Percentiles rank a stretch among this genome's conserved stretches.
phyloP scores from a whole-genome alignment of 2,329 filamentous ascomycete species.

The Triangularia setosa region DNA sequence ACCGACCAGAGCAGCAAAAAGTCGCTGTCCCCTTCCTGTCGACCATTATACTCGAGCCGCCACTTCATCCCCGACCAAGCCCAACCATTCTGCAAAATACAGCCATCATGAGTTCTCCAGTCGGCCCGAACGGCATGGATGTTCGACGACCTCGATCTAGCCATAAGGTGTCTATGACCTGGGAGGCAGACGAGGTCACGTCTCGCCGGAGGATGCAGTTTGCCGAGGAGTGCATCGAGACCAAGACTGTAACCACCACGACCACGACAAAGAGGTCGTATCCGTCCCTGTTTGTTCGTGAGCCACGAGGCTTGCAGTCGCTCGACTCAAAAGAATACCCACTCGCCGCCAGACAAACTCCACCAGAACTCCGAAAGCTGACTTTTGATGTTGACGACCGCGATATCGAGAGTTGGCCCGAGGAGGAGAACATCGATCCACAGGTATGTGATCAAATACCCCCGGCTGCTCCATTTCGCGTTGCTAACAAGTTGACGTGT shows the following conservation, averaged over 20 bases:
- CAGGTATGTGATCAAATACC: slow-evolving; percentile 15
- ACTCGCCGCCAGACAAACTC: slow-evolving; percentile 76
- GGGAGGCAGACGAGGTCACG: slow-evolving; percentile 31
- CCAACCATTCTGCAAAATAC: not conserved
- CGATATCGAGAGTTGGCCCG: slow-evolving; percentile 41
- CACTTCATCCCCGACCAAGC: not conserved
- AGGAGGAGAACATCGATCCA: slow-evolving; percentile 22
- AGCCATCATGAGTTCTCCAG: not conserved
- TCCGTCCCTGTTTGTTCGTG: slow-evolving; percentile 75
- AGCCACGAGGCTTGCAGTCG: slow-evolving; percentile 64
- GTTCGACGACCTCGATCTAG: slow-evolving; percentile 32
- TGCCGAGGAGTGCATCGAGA: slow-evolving; percentile 63
- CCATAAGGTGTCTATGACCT: slow-evolving; percentile 35
- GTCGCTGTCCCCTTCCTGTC: not conserved
- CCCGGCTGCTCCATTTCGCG: not conserved
- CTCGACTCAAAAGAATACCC: slow-evolving; percentile 90
- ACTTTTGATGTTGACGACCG: slow-evolving; percentile 65
- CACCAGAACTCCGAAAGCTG: slow-evolving; percentile 71
- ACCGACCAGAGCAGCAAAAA: not conserved
- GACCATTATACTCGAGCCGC: not conserved
- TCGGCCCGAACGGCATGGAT: slow-evolving; percentile 29
- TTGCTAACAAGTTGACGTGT: slow-evolving; percentile 11
- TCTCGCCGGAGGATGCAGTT: slow-evolving; percentile 41
- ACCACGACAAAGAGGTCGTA: slow-evolving; percentile 84
- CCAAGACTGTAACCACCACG: slow-evolving; percentile 78